Evolutionary conservation across 768 basidiomycete species (phyloP).

Genomic region (Leccinum uliginosum): DNA sequence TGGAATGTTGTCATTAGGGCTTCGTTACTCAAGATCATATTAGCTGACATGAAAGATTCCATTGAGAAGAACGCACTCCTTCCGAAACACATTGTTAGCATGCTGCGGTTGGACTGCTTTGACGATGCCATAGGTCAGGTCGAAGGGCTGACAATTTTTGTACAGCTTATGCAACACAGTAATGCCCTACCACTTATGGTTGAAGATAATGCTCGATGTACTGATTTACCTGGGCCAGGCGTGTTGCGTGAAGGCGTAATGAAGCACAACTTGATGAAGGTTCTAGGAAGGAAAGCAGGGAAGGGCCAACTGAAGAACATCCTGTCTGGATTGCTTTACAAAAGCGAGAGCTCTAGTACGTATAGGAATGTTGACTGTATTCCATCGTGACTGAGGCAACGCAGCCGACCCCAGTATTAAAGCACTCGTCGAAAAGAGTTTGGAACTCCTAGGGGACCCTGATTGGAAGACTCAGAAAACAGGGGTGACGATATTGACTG

Average conservation of each 20-base stretch:
- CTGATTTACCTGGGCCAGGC: conserved; percentile 4
- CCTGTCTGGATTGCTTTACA: conserved; percentile 20
- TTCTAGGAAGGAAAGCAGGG: conserved; percentile 14
- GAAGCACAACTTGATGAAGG: conserved; percentile 13
- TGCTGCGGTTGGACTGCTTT: conserved; percentile 21
- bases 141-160: conserved; percentile 25
- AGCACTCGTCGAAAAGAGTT: conserved; percentile 10
- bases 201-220: not conserved
- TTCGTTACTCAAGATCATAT: not conserved
- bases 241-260: conserved; percentile 13
- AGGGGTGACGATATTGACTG: conserved; percentile 20
- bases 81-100: conserved; percentile 11
- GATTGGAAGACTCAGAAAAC: conserved; percentile 22
- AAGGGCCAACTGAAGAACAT: conserved; percentile 12
- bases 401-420: not conserved
- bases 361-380: not conserved
- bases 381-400: not conserved
- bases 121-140: conserved; percentile 22
- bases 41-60: conserved; percentile 12
- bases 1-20: not conserved
- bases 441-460: not conserved
- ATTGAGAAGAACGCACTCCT: conserved; percentile 4
- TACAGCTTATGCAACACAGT: conserved; percentile 19
- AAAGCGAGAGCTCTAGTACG: conserved; percentile 20
- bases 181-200: not conserved